Conservation (phyloP, 768 basidiomycete species). For the Panellus pusillus region DNA sequence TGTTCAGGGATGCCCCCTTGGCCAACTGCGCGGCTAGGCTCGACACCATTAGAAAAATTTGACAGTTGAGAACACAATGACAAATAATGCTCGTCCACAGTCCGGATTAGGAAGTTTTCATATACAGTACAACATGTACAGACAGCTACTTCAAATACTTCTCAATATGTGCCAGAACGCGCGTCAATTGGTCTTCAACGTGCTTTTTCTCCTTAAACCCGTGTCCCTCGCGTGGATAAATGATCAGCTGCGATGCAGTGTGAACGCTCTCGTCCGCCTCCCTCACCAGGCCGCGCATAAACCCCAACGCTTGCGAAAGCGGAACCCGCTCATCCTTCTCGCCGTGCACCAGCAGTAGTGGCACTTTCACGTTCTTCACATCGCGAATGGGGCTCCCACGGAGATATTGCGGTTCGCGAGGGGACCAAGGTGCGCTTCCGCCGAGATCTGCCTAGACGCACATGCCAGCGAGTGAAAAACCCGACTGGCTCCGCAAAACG, state of each 20-base stretch:
- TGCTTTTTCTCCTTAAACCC: slow-evolving; percentile 13
- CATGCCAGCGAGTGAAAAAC: not conserved
- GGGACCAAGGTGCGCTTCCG: slow-evolving; percentile 15
- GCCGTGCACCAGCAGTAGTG: slow-evolving; percentile 14
- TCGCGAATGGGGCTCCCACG: slow-evolving; percentile 15
- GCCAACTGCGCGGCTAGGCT: slow-evolving; percentile 83
- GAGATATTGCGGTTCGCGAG: slow-evolving; percentile 5
- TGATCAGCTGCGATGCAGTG: slow-evolving; percentile 12
- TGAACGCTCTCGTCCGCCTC: slow-evolving; percentile 13
- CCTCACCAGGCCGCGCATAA: slow-evolving; percentile 18
- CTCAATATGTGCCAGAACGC: slow-evolving; percentile 15
- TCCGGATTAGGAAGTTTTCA: not conserved
- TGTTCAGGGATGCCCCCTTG: slow-evolving; percentile 76
- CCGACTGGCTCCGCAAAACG: not conserved
- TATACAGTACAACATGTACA: no score
- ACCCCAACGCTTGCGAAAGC: slow-evolving; percentile 13
- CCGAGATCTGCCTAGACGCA: slow-evolving; percentile 5
- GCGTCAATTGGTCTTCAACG: slow-evolving; percentile 16
- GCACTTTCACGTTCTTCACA: slow-evolving; percentile 18
- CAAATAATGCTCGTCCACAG: not conserved
- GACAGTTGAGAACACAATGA: not conserved
- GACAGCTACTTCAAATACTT: slow-evolving; percentile 6
- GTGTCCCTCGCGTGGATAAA: slow-evolving; percentile 20
- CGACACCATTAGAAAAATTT: slow-evolving; percentile 47
- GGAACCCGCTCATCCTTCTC: slow-evolving; percentile 19